phyloP scores from a whole-genome alignment of 768 basidiomycete genomes.

The Cytidiella melzeri region DNA sequence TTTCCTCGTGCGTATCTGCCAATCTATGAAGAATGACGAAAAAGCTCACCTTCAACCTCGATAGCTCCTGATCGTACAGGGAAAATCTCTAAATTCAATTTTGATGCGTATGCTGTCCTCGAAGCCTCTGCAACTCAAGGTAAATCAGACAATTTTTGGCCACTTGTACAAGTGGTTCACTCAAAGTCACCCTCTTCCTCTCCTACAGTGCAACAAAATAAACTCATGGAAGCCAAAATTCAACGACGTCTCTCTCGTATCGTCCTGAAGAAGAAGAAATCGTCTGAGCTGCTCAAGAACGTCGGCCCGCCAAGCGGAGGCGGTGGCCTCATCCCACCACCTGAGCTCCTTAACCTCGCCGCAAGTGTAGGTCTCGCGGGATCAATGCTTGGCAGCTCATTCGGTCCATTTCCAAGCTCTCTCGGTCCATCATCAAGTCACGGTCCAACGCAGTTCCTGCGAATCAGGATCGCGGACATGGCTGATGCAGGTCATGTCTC shows the following conservation, averaged over 20 bases:
- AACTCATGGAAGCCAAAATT: slow-evolving; percentile 71
- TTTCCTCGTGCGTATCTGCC: slow-evolving; percentile 72
- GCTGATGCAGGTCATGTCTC: slow-evolving; percentile 81
- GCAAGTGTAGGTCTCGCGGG: slow-evolving; percentile 32
- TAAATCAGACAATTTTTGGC: too few species aligned
- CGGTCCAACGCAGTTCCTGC: slow-evolving; percentile 79
- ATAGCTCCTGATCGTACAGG: slow-evolving; percentile 88
- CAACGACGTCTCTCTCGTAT: slow-evolving; percentile 75
- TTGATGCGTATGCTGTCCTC: slow-evolving; percentile 84
- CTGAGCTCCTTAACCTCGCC: slow-evolving; percentile 32
- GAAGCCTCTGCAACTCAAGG: slow-evolving; percentile 69
- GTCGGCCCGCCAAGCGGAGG: slow-evolving; percentile 5
- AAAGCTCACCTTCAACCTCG: neutral
- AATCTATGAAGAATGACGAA: neutral
- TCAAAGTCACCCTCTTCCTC: neutral
- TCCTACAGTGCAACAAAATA: slow-evolving; percentile 64
- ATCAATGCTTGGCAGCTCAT: slow-evolving; percentile 19
- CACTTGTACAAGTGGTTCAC: neutral
- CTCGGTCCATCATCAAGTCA: slow-evolving; percentile 64
- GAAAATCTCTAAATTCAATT: slow-evolving; percentile 82
- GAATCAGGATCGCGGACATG: slow-evolving; percentile 74
- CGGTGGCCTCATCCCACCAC: slow-evolving; percentile 32
- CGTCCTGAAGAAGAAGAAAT: slow-evolving; percentile 54
- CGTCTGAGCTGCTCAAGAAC: slow-evolving; percentile 36
- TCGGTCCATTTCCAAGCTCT: slow-evolving; percentile 51